Base-by-base conservation (phyloP, 441 rosid genomes). In the Pelargonium fulgidum region DNA sequence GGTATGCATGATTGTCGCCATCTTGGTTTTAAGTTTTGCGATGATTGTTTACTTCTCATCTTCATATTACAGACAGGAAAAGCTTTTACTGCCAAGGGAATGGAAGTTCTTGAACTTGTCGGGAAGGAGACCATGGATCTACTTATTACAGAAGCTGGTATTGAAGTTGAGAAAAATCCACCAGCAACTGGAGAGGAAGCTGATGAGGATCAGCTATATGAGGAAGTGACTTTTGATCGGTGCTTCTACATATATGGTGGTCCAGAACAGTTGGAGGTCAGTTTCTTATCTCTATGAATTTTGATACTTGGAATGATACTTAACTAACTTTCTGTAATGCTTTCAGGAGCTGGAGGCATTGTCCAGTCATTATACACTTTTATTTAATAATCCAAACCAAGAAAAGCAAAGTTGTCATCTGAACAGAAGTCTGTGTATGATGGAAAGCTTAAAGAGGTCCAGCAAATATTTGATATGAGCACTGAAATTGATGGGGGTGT, bases 161-260 rank as follows among this genome's bases (percentile, higher is more conserved):
- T 90, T 3, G 88, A 86, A 50, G 80, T 73, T 70, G 95, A 88
- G 59, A 91, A 86, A 79, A 86, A 81, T 52, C 44, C 82, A 48
- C 79, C 75, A 81, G 81, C 70, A 13, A 62, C 81, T 71, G 80
- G 77, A 20, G 64, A 75, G 62, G 75, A 74, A 68, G 68, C 75
- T 58, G 83, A 81, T 50, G 90, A 86, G 76, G 97, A 94, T 83
- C 95, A 87, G 65, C 81, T 82, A 42, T 76, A 76, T 69, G 98
- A 90, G 81, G 98, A 94, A 81, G 88, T 92, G 65, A 85, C 92
- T 68, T 94, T 94, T 83, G 97, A 90, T 84, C 87, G 97, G 36
- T 94, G 96, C 84, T 94, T 94, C 85, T 94, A 92, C 78, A 94
- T 94, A 75, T 94, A 92, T 81, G 98, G 99, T 65, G 99, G 99